Evolutionary conservation across 768 basidiomycete genomes (phyloP).

Genomic region (Boletus subcaerulescens): DNA sequence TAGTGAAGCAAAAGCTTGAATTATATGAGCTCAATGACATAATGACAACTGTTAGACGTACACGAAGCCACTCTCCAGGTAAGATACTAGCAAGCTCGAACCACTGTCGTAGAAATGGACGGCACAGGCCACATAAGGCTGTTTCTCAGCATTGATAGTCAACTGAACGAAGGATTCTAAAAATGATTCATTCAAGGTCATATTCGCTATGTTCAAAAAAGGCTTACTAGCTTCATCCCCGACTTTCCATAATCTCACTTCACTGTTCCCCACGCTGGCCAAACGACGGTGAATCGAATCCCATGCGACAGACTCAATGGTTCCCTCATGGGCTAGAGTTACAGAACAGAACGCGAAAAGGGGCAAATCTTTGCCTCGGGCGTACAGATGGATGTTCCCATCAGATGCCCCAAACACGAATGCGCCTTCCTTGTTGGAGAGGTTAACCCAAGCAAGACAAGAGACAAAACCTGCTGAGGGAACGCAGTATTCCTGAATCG

Average conservation of each 20-base stretch:
- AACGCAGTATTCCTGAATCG: not conserved
- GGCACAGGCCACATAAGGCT: not conserved
- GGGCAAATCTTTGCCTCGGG: not conserved
- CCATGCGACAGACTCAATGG: not conserved
- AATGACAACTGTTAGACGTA: too few relatives aligned
- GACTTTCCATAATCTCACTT: not conserved
- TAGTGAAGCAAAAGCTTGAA: not conserved
- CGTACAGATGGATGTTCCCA: slow-evolving; percentile 1
- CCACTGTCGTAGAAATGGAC: slow-evolving; percentile 1
- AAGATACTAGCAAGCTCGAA: not conserved
- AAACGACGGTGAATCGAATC: not conserved
- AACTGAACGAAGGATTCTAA: not conserved
- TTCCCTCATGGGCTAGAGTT: not conserved
- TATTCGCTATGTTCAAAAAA: not conserved
- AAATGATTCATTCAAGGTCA: too few relatives aligned
- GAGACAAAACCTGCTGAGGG: not conserved
- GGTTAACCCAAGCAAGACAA: not conserved
- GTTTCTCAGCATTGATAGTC: not conserved
- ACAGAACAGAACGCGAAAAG: not conserved
- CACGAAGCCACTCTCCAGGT: too few relatives aligned
- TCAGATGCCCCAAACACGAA: not conserved
- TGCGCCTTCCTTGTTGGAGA: not conserved
- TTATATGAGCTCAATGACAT: too few relatives aligned
- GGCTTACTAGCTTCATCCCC: not conserved
- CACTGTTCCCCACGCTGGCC: not conserved